A percentile compares a stretch with the other conserved stretches of the same genome.
Evolutionary conservation across 2,329 filamentous ascomycete genomes (phyloP).

Genomic region (Trichoderma atrobrunneum): DNA sequence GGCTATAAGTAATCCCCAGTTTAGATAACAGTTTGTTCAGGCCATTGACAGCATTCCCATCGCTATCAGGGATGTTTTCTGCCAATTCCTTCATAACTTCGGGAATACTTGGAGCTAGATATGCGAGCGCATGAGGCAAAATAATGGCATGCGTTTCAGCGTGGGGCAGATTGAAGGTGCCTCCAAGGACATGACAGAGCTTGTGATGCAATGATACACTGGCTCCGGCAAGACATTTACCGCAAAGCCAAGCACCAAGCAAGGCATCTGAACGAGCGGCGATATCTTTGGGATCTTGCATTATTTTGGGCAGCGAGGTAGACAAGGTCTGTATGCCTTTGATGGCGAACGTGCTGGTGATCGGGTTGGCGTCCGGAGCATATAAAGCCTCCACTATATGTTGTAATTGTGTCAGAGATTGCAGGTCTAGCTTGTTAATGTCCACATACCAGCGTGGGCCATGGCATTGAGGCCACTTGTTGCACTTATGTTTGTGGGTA

Average conservation of each 20-base stretch:
- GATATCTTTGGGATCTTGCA: constrained; percentile 37
- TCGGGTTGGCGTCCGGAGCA: constrained; percentile 58
- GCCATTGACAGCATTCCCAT: constrained; percentile 57
- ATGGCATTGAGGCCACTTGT: constrained; percentile 65
- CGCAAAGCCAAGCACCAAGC: constrained; percentile 65
- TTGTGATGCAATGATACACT: constrained; percentile 67
- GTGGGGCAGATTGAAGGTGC: constrained; percentile 61
- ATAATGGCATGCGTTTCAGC: constrained; percentile 64
- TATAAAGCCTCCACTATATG: constrained; percentile 59
- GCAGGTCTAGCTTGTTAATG: background rate
- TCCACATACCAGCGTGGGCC: constrained; percentile 52
- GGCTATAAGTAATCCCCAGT: constrained; percentile 49
- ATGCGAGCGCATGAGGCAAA: constrained; percentile 60
- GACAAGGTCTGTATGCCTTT: constrained; percentile 57
- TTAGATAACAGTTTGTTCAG: constrained; percentile 55
- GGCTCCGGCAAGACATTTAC: constrained; percentile 56
- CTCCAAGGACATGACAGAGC: constrained; percentile 63
- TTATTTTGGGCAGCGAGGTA: constrained; percentile 50
- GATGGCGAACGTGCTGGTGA: constrained; percentile 55
- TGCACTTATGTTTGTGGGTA: constrained; percentile 51
- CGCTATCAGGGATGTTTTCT: constrained; percentile 51
- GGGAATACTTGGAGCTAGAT: constrained; percentile 56
- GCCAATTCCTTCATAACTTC: constrained; percentile 52
- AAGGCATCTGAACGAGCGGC: constrained; percentile 38
- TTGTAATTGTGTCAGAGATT: background rate